A percentile compares a stretch with the other conserved stretches of the same genome.
These are phyloP conservation scores for Fagus sylvatica DNA, from an alignment of 306 rosid species.

Conservation along the genomic window DNA sequence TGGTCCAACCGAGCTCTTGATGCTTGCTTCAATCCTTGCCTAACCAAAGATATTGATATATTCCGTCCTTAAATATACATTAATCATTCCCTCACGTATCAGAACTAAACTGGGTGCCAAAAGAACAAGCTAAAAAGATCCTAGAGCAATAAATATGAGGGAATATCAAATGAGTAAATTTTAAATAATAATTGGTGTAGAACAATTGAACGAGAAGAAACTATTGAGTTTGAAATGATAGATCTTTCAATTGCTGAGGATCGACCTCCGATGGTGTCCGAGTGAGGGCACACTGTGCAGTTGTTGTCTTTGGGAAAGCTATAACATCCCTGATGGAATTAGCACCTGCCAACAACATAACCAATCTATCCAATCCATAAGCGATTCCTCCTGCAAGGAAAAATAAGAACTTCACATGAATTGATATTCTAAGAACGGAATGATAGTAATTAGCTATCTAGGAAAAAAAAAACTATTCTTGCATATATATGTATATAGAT, in stretches of 20 bases:
- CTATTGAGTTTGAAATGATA: slow-evolving; percentile 45
- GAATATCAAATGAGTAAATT: background rate
- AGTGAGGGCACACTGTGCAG: slow-evolving; percentile 95
- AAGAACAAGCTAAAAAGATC: background rate
- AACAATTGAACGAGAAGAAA: slow-evolving; percentile 1
- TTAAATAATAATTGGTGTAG: background rate
- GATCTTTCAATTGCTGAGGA: slow-evolving; percentile 77
- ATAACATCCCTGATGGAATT: slow-evolving; percentile 94
- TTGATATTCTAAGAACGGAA: background rate
- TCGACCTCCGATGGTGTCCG: slow-evolving; percentile 84
- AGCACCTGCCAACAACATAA: slow-evolving; percentile 83
- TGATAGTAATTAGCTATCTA: background rate
- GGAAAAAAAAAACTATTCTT: background rate
- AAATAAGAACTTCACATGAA: background rate
- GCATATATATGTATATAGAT: background rate
- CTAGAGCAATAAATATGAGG: background rate
- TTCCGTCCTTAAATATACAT: background rate
- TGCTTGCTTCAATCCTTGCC: too few species aligned
- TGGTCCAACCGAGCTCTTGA: too few species aligned
- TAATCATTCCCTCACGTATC: background rate
- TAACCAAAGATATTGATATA: too few species aligned
- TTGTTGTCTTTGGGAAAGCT: slow-evolving; percentile 92
- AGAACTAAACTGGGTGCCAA: background rate
- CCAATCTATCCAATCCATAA: slow-evolving; percentile 85
- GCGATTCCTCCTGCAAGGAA: slow-evolving; percentile 82